phyloP scores from a whole-genome alignment of 1,139 yeast genomes.

The Scheffersomyces quercinus region DNA sequence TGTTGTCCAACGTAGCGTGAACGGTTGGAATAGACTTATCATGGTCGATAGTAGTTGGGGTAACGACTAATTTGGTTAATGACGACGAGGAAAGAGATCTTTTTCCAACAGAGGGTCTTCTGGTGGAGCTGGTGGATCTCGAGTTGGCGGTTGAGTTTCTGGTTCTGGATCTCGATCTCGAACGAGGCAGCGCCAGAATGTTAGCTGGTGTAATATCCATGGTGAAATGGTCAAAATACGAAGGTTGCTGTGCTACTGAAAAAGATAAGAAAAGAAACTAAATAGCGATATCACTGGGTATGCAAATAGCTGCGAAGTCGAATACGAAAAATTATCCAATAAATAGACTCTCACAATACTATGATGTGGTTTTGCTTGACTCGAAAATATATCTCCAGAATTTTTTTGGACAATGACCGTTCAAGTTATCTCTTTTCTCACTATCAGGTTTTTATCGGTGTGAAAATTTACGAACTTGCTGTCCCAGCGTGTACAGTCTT shows the following conservation, averaged over 20 bases:
- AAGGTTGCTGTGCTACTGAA: not conserved
- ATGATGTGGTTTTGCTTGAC: too few relatives aligned
- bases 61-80: constrained; percentile 17
- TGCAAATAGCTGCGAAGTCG: not conserved
- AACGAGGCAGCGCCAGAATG: constrained; percentile 22
- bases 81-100: constrained; percentile 36
- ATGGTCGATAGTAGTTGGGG: constrained; percentile 29
- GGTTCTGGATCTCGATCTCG: constrained; percentile 41
- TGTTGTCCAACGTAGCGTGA: constrained; percentile 56
- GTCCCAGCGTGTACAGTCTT: too few relatives aligned
- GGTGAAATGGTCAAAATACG: not conserved
- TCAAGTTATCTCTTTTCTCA: too few relatives aligned
- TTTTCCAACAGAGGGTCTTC: constrained; percentile 35
- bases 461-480: too few relatives aligned
- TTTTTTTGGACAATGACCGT: too few relatives aligned
- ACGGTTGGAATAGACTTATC: constrained; percentile 40
- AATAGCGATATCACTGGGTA: not conserved
- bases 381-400: too few relatives aligned
- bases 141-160: constrained; percentile 37
- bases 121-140: constrained; percentile 35
- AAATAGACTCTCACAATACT: not conserved
- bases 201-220: constrained; percentile 32
- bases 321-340: not conserved
- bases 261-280: constrained; percentile 3
- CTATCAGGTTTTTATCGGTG: too few relatives aligned